phyloP scores from a whole-genome alignment of 805 yeast species.

The Nakazawaea holstii region DNA sequence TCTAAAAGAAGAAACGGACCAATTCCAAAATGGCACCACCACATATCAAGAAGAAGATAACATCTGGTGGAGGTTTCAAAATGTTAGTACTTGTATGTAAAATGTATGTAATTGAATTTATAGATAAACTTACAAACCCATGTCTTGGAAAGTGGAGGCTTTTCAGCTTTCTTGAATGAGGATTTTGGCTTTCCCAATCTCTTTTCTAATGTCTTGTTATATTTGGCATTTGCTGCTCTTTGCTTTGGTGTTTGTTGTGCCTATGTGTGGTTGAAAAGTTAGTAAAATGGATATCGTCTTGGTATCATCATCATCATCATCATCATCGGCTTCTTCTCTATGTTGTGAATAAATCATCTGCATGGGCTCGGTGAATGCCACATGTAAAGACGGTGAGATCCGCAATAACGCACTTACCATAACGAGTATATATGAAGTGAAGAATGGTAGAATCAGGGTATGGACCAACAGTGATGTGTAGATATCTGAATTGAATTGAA shows the following conservation, averaged over 20 bases:
- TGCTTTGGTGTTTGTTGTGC: constrained; percentile 83
- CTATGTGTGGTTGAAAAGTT: constrained; percentile 21
- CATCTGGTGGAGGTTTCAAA: constrained; percentile 13
- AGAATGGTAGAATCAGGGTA: background rate
- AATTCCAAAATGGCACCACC: constrained; percentile 83
- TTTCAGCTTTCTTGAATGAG: constrained; percentile 28
- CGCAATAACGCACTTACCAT: background rate
- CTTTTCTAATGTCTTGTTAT: constrained; percentile 64
- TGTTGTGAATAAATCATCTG: too few species aligned
- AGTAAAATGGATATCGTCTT: background rate
- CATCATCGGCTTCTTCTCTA: too few species aligned
- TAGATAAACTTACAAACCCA: constrained; percentile 54
- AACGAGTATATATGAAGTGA: background rate
- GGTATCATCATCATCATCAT: background rate
- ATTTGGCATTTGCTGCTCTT: constrained; percentile 81
- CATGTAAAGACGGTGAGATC: background rate
- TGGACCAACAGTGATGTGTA: too few species aligned
- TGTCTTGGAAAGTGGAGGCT: constrained; percentile 51
- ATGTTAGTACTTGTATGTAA: background rate
- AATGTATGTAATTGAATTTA: background rate
- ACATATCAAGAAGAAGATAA: constrained; percentile 55
- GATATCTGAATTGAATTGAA: too few species aligned
- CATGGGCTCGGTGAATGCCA: too few species aligned
- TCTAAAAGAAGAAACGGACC: constrained; percentile 45
- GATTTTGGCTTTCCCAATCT: constrained; percentile 69